These are phyloP conservation scores for Anthostomella pinea DNA, from an alignment of 2,329 filamentous ascomycete species.

Conservation along the genomic window DNA sequence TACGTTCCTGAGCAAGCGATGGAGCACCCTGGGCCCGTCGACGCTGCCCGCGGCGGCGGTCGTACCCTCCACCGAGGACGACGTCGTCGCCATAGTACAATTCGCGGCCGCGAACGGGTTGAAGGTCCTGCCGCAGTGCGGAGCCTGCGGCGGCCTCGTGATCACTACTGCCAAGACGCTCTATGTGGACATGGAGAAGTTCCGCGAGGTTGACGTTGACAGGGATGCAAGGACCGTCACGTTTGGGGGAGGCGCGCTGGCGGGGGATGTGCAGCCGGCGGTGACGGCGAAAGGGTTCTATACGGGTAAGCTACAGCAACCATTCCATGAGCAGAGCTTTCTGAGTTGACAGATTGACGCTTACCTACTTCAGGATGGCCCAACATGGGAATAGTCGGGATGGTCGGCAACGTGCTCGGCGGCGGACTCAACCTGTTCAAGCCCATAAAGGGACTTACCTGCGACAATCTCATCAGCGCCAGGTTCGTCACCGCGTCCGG, in stretches of 20 bases:
- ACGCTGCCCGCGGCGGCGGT: slow-evolving; percentile 3
- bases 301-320: not conserved
- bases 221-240: slow-evolving; percentile 3
- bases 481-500: slow-evolving; percentile 4
- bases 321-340: too few relatives aligned
- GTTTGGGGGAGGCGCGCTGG: slow-evolving; percentile 5
- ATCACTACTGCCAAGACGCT: slow-evolving; percentile 1
- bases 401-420: slow-evolving; percentile 1
- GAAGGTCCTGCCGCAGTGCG: slow-evolving; percentile 3
- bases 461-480: slow-evolving; percentile 5
- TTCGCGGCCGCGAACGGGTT: slow-evolving; percentile 4
- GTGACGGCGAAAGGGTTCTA: slow-evolving; percentile 3
- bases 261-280: slow-evolving; percentile 3
- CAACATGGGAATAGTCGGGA: not conserved
- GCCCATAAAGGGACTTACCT: slow-evolving; percentile 1
- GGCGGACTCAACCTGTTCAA: slow-evolving; percentile 2
- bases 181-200: slow-evolving; percentile 5
- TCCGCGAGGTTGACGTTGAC: slow-evolving; percentile 4
- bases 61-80: slow-evolving; percentile 4
- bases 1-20: slow-evolving; percentile 4
- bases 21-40: slow-evolving; percentile 1
- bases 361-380: too few relatives aligned
- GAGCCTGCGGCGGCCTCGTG: slow-evolving; percentile 2
- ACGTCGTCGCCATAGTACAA: slow-evolving; percentile 5
- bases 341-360: too few relatives aligned